Conservation (phyloP, 1,284 basidiomycete species). For the Ganoderma multipileum region DNA sequence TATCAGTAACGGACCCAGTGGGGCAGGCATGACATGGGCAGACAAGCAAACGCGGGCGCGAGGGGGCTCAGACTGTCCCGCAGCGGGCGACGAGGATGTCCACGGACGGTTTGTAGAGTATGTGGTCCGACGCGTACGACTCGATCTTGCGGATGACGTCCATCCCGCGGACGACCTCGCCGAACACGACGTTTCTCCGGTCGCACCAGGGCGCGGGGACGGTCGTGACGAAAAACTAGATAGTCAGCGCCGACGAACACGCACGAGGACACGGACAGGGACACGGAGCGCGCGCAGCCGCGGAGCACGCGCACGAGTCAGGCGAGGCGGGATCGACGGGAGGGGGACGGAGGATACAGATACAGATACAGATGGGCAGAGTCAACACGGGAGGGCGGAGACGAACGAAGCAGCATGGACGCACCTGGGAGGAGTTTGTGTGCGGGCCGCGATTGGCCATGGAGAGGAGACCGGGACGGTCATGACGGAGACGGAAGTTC, state of each 20-base stretch:
- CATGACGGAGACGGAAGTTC: slow-evolving; percentile 49
- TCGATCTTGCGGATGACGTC: slow-evolving; percentile 52
- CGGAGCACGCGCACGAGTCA: neutral
- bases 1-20: neutral
- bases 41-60: neutral
- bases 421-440: slow-evolving; percentile 60
- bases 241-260: neutral
- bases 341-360: too few relatives aligned
- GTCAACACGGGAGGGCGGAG: neutral
- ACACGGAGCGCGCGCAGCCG: neutral
- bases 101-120: slow-evolving; percentile 44
- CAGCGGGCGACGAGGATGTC: slow-evolving; percentile 41
- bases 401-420: slow-evolving; percentile 21
- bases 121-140: slow-evolving; percentile 42
- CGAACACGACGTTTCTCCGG: slow-evolving; percentile 60
- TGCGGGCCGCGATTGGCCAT: slow-evolving; percentile 70
- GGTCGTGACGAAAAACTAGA: slow-evolving; percentile 76
- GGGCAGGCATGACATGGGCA: too few relatives aligned
- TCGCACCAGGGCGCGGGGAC: slow-evolving; percentile 66
- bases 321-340: neutral
- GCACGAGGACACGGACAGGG: neutral
- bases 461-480: slow-evolving; percentile 55
- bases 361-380: neutral
- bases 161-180: slow-evolving; percentile 48
- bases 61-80: slow-evolving; percentile 22